Evolutionary conservation across 192 early-diverging fungal species (phyloP), one percentile per base, ranked within the genome.

Genomic region (Gonapodya sp.): DNA sequence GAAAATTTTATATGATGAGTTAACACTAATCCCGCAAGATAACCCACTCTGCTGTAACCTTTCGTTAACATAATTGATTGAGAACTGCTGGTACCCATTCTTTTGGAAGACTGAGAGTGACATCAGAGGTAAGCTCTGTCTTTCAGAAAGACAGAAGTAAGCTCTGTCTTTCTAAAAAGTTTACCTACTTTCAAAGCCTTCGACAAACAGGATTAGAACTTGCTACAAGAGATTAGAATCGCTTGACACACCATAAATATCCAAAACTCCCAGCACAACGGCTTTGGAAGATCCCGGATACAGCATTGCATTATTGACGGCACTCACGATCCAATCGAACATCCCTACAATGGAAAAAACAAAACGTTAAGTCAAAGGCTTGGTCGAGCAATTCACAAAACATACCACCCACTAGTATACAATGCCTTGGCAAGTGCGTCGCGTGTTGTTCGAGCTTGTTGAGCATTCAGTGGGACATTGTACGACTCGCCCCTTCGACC

Each of bases 51-150:
- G 36, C 24, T 81, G 81, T 37, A n/a, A 30, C 35, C 35, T 34
- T 31, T 30, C 34, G 79, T 81, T 81, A 0, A 81, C 37, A 64
- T 81, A 81, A 31, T 81, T 36, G 35, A 99, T 99, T 85, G 96
- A 98, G 81, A 99, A 90, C 87, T 99, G 98, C 87, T 99, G 97
- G 82, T 98, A 98, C 78, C 93, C 95, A 88, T 98, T 98, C 74
- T 94, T 92, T 73, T 97, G 89, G 84, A 95, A 96, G 82, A 95
- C 94, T 84, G 36, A 78, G 73, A 1, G 72, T 33, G 46, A 64
- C 46, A 24, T 16, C 8, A 64, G 8, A 64, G 8, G 46, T 16
- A 64, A n/a, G n/a, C n/a, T n/a, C n/a, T n/a, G n/a, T n/a, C n/a
- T n/a, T n/a, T n/a, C n/a, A n/a, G n/a, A n/a, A n/a, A n/a, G n/a